Percentiles rank a stretch among this genome's conserved stretches.
These are phyloP conservation scores for Nothopassalora personata DNA, from an alignment of 2,329 filamentous ascomycete genomes.

Conservation along the genomic window DNA sequence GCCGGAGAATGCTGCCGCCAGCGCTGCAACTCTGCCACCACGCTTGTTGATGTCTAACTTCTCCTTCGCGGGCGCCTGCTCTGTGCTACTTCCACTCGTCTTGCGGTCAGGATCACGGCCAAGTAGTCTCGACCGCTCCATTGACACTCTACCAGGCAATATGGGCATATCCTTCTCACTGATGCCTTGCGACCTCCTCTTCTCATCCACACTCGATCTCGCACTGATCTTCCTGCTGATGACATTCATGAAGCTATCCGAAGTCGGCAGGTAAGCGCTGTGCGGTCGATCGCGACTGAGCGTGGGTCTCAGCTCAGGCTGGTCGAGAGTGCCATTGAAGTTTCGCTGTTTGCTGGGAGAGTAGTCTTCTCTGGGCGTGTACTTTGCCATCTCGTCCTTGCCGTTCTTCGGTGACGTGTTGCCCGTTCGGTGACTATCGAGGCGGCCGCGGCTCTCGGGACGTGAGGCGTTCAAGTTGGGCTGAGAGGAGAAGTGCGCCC, in stretches of 20 bases:
- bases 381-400: conserved; percentile 53
- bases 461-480: conserved; percentile 27
- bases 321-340: conserved; percentile 38
- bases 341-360: conserved; percentile 58
- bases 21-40: conserved; percentile 56
- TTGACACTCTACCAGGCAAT: conserved; percentile 13
- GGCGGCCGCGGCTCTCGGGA: conserved; percentile 22
- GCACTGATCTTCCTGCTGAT: conserved; percentile 28
- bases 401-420: conserved; percentile 40
- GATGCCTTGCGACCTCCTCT: conserved; percentile 24
- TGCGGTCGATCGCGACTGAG: conserved; percentile 27
- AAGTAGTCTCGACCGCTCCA: conserved; percentile 19
- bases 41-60: conserved; percentile 38
- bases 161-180: conserved; percentile 16
- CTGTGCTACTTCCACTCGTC: conserved; percentile 32
- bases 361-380: conserved; percentile 53
- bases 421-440: conserved; percentile 27
- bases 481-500: conserved; percentile 63
- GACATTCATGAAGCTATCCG: conserved; percentile 22
- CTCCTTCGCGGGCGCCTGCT: conserved; percentile 27
- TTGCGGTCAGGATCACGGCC: conserved; percentile 32
- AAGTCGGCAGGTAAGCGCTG: conserved; percentile 20
- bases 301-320: conserved; percentile 45
- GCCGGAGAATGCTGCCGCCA: conserved; percentile 57
- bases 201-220: conserved; percentile 20